A percentile compares a stretch with the other conserved stretches of the same genome.
These are phyloP conservation scores for Agrocybe praecox DNA, from an alignment of 768 basidiomycete genomes.

Conservation along the genomic window DNA sequence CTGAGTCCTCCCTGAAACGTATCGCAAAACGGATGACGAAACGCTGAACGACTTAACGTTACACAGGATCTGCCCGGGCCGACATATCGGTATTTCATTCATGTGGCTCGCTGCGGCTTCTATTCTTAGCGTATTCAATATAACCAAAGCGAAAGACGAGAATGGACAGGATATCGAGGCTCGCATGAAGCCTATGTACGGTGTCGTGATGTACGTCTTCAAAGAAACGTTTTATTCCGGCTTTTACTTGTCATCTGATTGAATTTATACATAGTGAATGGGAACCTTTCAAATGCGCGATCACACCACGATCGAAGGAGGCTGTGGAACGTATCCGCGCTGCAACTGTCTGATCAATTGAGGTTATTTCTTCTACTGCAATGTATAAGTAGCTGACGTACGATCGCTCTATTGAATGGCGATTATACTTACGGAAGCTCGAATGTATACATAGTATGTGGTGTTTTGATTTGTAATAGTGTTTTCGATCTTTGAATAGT, in stretches of 20 bases:
- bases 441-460: too few relatives aligned
- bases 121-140: constrained; percentile 5
- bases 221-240: neutral
- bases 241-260: too few relatives aligned
- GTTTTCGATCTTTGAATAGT: too few relatives aligned
- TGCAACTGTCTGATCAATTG: too few relatives aligned
- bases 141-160: constrained; percentile 1
- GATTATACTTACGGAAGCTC: too few relatives aligned
- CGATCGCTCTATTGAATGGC: too few relatives aligned
- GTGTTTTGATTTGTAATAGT: too few relatives aligned
- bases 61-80: constrained; percentile 8
- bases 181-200: neutral
- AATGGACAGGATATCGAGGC: constrained; percentile 2
- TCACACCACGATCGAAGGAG: constrained; percentile 1
- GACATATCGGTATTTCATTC: constrained; percentile 4
- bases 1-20: too few relatives aligned
- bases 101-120: constrained; percentile 8
- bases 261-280: neutral
- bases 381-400: too few relatives aligned
- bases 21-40: too few relatives aligned
- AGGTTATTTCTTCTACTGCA: too few relatives aligned
- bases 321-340: neutral
- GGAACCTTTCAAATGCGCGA: constrained; percentile 7
- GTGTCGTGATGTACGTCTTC: constrained; percentile 3
- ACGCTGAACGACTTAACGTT: too few relatives aligned